A percentile compares a stretch with the other conserved stretches of the same genome.
phyloP scores from a whole-genome alignment of 129 eudicot genomes.

The Helianthus annuus region HanXRQr2.0-SUNRISE NC_035442.2:165335729-165336228 shows the following conservation, averaged over 20 bases:
- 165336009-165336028: slow-evolving; percentile 29
- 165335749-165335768: slow-evolving; percentile 5
- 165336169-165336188: slow-evolving; percentile 80
- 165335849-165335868: slow-evolving; percentile 1
- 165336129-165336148: background rate
- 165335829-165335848: background rate
- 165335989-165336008: slow-evolving; percentile 9
- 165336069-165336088: slow-evolving; percentile 20
- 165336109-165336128: slow-evolving; percentile 27
- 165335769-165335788: background rate
- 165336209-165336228: slow-evolving; percentile 64
- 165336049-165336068: slow-evolving; percentile 30
- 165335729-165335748: background rate
- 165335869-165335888: slow-evolving; percentile 1
- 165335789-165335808: background rate
- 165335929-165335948: background rate
- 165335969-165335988: no score
- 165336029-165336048: slow-evolving; percentile 22
- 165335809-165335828: background rate
- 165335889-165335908: background rate
- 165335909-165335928: background rate
- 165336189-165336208: slow-evolving; percentile 78
- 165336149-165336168: slow-evolving; percentile 19
- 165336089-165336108: slow-evolving; percentile 19
- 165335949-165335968: no score